phyloP scores from a whole-genome alignment of 2,329 filamentous ascomycete genomes.

The Phialophora verrucosa region DNA sequence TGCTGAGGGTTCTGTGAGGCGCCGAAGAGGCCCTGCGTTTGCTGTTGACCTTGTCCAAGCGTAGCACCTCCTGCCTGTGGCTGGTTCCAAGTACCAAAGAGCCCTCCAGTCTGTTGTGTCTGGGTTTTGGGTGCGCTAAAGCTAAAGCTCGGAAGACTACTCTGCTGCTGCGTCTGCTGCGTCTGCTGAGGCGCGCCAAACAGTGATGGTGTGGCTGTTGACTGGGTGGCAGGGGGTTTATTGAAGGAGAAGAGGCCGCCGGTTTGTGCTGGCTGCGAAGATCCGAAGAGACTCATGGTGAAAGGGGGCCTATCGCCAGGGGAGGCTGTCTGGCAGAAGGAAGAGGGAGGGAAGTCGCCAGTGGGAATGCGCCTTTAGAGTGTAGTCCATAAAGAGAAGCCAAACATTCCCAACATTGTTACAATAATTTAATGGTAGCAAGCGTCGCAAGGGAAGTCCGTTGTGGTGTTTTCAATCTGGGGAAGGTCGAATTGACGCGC shows the following conservation, averaged over 20 bases:
- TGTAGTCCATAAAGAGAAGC: neutral
- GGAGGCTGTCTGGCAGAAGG: neutral
- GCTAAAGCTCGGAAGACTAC: conserved; percentile 29
- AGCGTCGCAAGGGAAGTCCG: neutral
- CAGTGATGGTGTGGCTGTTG: conserved; percentile 23
- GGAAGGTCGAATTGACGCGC: conserved; percentile 14
- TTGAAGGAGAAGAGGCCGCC: conserved; percentile 25
- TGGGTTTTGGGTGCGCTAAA: conserved; percentile 35
- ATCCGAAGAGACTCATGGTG: conserved; percentile 28
- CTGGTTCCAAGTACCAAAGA: conserved; percentile 39
- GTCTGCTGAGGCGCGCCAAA: conserved; percentile 30
- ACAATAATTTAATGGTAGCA: neutral
- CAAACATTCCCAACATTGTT: neutral
- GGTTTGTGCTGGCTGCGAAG: conserved; percentile 26
- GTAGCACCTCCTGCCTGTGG: conserved; percentile 36
- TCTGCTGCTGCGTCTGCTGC: conserved; percentile 28
- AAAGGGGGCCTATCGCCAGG: neutral
- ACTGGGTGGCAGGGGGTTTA: conserved; percentile 22
- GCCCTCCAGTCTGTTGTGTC: conserved; percentile 39
- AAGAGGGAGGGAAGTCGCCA: neutral
- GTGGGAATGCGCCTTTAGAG: neutral
- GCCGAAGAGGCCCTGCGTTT: conserved; percentile 35
- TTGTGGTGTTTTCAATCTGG: neutral
- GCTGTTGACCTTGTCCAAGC: conserved; percentile 39
- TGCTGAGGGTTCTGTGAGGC: conserved; percentile 15